phyloP scores from a whole-genome alignment of 2,329 filamentous ascomycete species.

The Coleophoma crateriformis region DNA sequence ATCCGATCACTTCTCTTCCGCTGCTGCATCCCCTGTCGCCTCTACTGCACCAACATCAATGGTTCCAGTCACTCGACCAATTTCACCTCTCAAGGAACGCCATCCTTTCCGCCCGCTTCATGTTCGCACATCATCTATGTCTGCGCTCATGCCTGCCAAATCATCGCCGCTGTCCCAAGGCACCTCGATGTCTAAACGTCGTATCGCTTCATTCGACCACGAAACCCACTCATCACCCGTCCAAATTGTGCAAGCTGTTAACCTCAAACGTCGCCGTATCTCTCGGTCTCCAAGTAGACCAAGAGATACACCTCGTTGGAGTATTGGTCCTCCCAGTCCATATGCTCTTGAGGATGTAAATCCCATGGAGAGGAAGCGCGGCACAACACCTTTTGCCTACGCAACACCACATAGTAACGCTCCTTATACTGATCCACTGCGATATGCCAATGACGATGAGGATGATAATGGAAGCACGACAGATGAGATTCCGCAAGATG shows the following conservation, averaged over 20 bases:
- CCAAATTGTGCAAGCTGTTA: constrained; percentile 2
- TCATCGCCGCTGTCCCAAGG: constrained; percentile 29
- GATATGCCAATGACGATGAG: constrained; percentile 15
- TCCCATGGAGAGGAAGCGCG: constrained; percentile 22
- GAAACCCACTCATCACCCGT: constrained; percentile 18
- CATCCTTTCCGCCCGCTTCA: constrained; percentile 38
- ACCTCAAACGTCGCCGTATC: constrained; percentile 29
- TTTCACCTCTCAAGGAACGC: constrained; percentile 20
- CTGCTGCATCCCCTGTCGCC: constrained; percentile 14
- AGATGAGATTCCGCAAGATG: constrained; percentile 18
- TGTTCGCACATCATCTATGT: constrained; percentile 48
- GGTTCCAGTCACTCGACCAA: constrained; percentile 2
- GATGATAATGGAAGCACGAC: constrained; percentile 15
- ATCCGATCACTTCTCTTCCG: constrained; percentile 25
- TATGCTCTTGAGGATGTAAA: constrained; percentile 17
- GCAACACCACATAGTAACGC: constrained; percentile 68
- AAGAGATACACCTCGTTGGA: constrained; percentile 51
- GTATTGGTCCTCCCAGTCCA: constrained; percentile 26
- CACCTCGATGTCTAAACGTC: constrained; percentile 31
- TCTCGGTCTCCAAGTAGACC: constrained; percentile 50
- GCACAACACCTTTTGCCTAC: constrained; percentile 62
- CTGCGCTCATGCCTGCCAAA: constrained; percentile 32
- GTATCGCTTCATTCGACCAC: constrained; percentile 37
- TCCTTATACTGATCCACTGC: constrained; percentile 27
- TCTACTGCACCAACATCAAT: constrained; percentile 22